Evolutionary conservation across 495 filamentous ascomycete species (phyloP).

Genomic region (Stereocaulon alpinum): DNA sequence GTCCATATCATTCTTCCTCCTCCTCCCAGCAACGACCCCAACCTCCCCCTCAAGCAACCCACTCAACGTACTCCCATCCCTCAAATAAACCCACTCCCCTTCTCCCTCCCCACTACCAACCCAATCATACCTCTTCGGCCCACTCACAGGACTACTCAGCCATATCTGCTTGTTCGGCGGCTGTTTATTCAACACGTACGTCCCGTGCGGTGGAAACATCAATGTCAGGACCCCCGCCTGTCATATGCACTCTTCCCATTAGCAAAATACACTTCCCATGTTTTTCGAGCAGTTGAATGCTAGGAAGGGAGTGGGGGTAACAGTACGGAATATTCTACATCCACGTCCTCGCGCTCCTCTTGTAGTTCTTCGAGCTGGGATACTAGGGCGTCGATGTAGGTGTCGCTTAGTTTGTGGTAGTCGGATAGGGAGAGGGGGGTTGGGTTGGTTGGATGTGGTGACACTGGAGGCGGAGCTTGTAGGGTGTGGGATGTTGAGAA

Average conservation of each 20-base stretch:
- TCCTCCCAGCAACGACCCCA: conserved; percentile 12
- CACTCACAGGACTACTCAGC: conserved; percentile 85
- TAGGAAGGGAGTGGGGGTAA: too few relatives aligned
- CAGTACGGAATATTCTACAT: conserved; percentile 47
- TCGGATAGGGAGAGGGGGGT: conserved; percentile 12
- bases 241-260: not conserved
- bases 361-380: conserved; percentile 35
- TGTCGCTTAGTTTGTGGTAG: conserved; percentile 42
- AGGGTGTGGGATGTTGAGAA: not conserved
- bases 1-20: too few relatives aligned
- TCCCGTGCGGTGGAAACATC: conserved; percentile 52
- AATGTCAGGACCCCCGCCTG: conserved; percentile 81
- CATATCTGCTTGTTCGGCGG: conserved; percentile 96
- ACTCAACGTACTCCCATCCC: conserved; percentile 65
- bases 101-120: conserved; percentile 63
- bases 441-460: not conserved
- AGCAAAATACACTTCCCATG: not conserved
- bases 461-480: not conserved
- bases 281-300: too few relatives aligned
- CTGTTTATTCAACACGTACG: conserved; percentile 94
- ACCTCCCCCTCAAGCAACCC: conserved; percentile 64
- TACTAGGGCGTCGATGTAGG: conserved; percentile 40
- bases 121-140: conserved; percentile 89
- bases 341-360: conserved; percentile 40
- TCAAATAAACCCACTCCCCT: conserved; percentile 75